A percentile compares a stretch with the other conserved stretches of the same genome.
Conservation (phyloP, 306 rosid genomes). For the Gynostemma pentaphyllum region DNA sequence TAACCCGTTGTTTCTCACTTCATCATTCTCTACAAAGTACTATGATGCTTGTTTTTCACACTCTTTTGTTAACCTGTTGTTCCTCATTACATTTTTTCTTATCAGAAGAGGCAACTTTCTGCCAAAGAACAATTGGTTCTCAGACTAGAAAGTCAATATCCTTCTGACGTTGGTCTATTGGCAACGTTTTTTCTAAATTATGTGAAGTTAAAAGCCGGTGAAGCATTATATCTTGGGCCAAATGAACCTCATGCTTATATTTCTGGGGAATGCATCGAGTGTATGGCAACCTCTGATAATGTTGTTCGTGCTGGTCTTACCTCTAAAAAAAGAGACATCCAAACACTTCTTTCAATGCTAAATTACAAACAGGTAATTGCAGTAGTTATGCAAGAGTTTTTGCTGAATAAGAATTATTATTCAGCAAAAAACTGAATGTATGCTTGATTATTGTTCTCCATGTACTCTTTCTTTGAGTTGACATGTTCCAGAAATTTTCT, state of each 20-base stretch:
- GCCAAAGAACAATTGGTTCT: slow-evolving; percentile 30
- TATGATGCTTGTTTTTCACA: neutral
- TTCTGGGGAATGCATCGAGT: slow-evolving; percentile 30
- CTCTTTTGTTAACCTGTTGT: neutral
- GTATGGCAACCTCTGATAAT: slow-evolving; percentile 39
- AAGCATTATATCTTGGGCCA: slow-evolving; percentile 29
- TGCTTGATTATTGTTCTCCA: neutral
- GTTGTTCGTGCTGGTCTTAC: slow-evolving; percentile 38
- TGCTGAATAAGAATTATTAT: neutral
- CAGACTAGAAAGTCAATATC: slow-evolving; percentile 27
- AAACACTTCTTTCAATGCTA: slow-evolving; percentile 32
- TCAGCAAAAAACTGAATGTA: neutral
- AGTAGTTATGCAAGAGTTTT: neutral
- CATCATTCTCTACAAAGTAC: neutral
- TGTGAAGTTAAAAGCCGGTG: slow-evolving; percentile 28
- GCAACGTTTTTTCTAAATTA: slow-evolving; percentile 29
- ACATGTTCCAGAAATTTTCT: neutral
- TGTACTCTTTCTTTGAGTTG: neutral
- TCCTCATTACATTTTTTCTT: neutral
- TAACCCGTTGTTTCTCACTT: neutral
- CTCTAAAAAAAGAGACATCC: slow-evolving; percentile 23
- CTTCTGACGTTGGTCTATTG: slow-evolving; percentile 28
- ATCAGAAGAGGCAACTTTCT: slow-evolving; percentile 23
- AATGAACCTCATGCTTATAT: slow-evolving; percentile 37
- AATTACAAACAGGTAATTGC: slow-evolving; percentile 26